Evolutionary conservation across 495 filamentous ascomycete species (phyloP).

Genomic region (Aspergillus coremiiformis): DNA sequence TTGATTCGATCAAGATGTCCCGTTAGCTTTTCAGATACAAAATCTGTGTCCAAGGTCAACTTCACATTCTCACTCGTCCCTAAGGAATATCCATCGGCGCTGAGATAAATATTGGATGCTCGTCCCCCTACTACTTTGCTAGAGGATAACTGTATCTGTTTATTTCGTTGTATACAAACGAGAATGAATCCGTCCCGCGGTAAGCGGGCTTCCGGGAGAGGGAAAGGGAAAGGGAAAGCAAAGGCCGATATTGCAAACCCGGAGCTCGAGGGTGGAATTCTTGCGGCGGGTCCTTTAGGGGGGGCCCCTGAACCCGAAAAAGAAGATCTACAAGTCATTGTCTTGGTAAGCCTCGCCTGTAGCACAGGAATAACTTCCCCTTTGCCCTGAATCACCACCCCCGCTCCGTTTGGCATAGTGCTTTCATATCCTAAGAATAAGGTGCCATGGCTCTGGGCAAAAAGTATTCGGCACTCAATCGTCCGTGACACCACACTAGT

Average conservation of each 20-base stretch:
- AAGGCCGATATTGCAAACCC: not conserved
- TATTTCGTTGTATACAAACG: not conserved
- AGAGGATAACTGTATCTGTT: not conserved
- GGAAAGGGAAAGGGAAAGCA: not conserved
- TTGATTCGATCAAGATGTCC: too few relatives aligned
- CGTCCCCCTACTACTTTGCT: not conserved
- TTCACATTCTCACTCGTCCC: not conserved
- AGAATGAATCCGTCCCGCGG: not conserved
- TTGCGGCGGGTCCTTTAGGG: too few relatives aligned
- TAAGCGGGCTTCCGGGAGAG: not conserved
- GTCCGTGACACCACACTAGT: not conserved
- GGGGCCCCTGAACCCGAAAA: not conserved
- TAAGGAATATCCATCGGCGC: too few relatives aligned
- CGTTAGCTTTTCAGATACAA: not conserved
- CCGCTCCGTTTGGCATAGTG: not conserved
- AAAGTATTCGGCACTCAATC: not conserved
- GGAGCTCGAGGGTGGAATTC: not conserved
- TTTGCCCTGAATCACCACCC: not conserved
- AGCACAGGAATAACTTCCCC: not conserved
- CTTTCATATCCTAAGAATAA: not conserved
- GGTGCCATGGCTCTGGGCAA: not conserved
- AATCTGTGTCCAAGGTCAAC: not conserved
- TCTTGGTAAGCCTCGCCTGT: constrained; percentile 56
- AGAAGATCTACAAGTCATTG: constrained; percentile 59
- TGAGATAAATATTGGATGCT: too few relatives aligned